These are phyloP conservation scores for Candida coleopterorum DNA, from an alignment of 805 yeast genomes.

Conservation along the genomic window DNA sequence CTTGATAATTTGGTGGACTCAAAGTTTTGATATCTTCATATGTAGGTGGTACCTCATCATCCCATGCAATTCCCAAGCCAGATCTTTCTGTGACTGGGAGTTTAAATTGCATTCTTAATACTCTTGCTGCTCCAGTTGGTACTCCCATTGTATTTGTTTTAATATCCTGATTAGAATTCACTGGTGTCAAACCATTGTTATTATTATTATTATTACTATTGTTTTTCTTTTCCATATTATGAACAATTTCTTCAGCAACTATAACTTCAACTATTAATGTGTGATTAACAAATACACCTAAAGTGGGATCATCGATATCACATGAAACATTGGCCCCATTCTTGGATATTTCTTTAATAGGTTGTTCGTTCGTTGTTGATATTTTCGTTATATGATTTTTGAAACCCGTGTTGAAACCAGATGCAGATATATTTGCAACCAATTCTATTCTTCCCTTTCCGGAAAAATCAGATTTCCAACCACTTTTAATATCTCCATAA, in stretches of 20 bases:
- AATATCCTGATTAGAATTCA: conserved; percentile 12
- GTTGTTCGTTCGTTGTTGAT: conserved; percentile 33
- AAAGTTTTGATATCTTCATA: conserved; percentile 79
- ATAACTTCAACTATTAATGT: conserved; percentile 78
- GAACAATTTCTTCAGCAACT: conserved; percentile 85
- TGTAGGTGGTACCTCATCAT: conserved; percentile 97
- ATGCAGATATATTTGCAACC: conserved; percentile 63
- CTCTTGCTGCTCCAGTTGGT: conserved; percentile 94
- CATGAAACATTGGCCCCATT: conserved; percentile 59
- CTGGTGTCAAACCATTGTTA: conserved; percentile 4
- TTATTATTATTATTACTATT: too few species aligned
- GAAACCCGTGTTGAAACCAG: conserved; percentile 52
- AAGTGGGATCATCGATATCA: conserved; percentile 75
- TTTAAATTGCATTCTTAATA: conserved; percentile 90
- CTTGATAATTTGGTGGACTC: conserved; percentile 77
- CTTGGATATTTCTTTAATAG: conserved; percentile 20
- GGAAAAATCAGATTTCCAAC: conserved; percentile 93
- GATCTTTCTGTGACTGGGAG: conserved; percentile 81
- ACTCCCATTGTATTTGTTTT: conserved; percentile 43
- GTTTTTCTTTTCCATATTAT: conserved; percentile 19
- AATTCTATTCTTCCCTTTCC: conserved; percentile 77
- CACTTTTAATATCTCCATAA: conserved; percentile 77
- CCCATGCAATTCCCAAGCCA: conserved; percentile 97
- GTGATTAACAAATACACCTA: conserved; percentile 76
- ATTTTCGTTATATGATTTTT: conserved; percentile 38